Evolutionary conservation across 192 early-diverging fungal species (phyloP).

Genomic region (Backusella circina): DNA sequence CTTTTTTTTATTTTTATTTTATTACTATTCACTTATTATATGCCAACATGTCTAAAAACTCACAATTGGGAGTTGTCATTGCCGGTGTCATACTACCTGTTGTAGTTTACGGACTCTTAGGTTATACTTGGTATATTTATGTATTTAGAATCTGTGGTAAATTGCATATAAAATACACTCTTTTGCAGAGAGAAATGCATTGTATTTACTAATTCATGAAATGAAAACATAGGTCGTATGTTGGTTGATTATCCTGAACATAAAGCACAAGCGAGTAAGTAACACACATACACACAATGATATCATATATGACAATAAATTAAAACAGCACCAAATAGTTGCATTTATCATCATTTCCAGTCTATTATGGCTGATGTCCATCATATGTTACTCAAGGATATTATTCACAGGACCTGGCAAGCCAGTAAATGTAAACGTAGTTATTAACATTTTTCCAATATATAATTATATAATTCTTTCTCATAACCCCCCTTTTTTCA

Average conservation of each 20-base stretch:
- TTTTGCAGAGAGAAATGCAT: not conserved
- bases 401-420: conserved; percentile 20
- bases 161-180: not conserved
- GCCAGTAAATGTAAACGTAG: conserved; percentile 19
- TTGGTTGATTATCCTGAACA: not conserved
- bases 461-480: not conserved
- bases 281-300: no score
- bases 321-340: not conserved
- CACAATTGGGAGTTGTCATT: not conserved
- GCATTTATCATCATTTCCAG: conserved; percentile 23
- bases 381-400: conserved; percentile 19
- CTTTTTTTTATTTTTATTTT: not conserved
- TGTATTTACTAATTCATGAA: not conserved
- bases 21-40: not conserved
- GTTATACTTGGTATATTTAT: conserved; percentile 35
- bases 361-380: conserved; percentile 10
- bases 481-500: not conserved
- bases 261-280: conserved; percentile 10
- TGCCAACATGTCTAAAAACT: not conserved
- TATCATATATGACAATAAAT: not conserved
- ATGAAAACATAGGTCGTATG: conserved; percentile 5
- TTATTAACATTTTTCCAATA: not conserved
- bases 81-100: conserved; percentile 20
- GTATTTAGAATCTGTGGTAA: conserved; percentile 33
- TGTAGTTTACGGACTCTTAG: conserved; percentile 21